phyloP scores from a whole-genome alignment of 305 asterid genomes.

The Withania somnifera region DNA sequence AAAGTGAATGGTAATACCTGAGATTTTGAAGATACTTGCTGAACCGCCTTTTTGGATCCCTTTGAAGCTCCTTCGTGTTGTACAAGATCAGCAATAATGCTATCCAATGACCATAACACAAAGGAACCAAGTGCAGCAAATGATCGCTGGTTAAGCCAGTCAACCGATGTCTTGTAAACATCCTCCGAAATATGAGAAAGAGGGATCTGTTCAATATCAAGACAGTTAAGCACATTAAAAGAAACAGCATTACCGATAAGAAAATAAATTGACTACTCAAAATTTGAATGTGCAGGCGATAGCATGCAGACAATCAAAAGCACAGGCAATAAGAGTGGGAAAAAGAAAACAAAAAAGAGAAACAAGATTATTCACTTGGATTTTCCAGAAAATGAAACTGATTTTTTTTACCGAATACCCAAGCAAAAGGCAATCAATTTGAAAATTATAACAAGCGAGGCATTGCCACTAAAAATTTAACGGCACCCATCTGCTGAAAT shows the following conservation, averaged over 20 bases:
- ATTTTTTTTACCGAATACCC: too few relatives aligned
- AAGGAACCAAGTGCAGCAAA: conserved; percentile 24
- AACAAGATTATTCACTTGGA: too few relatives aligned
- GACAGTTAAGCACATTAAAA: background rate
- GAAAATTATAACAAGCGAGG: background rate
- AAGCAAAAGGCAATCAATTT: background rate
- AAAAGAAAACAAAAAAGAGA: background rate
- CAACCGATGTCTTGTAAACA: conserved; percentile 27
- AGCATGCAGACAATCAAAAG: background rate
- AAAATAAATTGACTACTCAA: background rate
- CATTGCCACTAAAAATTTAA: background rate
- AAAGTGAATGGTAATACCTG: conserved; percentile 15
- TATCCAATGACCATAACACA: conserved; percentile 31
- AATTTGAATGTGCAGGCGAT: background rate
- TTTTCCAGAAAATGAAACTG: too few relatives aligned
- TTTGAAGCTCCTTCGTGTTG: conserved; percentile 27
- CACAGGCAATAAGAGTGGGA: background rate
- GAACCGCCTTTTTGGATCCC: conserved; percentile 23
- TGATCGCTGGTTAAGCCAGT: conserved; percentile 30
- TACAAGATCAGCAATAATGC: conserved; percentile 23
- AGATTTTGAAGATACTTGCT: conserved; percentile 28
- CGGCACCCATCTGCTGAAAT: background rate
- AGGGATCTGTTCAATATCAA: conserved; percentile 17
- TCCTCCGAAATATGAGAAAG: conserved; percentile 22
- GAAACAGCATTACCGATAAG: background rate